Evolutionary conservation across 2,329 filamentous ascomycete genomes (phyloP), one percentile per base, ranked within the genome.

Genomic region (Penicillium sp.): DNA sequence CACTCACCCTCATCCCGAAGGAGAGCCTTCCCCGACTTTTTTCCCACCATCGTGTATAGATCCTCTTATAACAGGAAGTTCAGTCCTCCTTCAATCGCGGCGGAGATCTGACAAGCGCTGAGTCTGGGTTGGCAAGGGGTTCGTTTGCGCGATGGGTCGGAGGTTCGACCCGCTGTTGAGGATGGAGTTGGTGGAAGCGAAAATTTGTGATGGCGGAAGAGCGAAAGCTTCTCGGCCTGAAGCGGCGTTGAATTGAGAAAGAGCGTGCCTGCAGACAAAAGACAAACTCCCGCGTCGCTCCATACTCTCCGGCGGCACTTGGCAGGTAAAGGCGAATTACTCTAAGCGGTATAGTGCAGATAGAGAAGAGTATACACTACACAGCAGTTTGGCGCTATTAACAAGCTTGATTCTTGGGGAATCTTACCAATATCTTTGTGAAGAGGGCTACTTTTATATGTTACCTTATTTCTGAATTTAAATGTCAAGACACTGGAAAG

Each of bases 1-100:
- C 50, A 71, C 71, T 60, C 67, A 82, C 81, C 81, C 75, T 90
- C 86, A 76, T 89, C 86, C 73, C 84, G 79, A 69, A 87, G 78
- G 69, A 86, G 83, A 66, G 86, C 85, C 73, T 85, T 85, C 57
- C 86, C 86, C 41, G 86, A 88, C 71, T 88, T 89, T 75, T 89
- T 90, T 66, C 86, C 86, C 48, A 88, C 87, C 87, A 89, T 89
- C 50, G 63, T 79, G 73, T 56, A 52, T 38, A 47, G 58, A 23
- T 55, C 23, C 31, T 47, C 41, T 44, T 44, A 17, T 11, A 23
- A 19, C 30, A 44, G 21, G 30, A 48, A 44, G 6, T 30, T 55
- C 11, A 19, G 15, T 45, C 47, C 26, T 59, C 29, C n/a, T 30
- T 49, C 19, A 26, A 41, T 59, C 41, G 49, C 45, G 41, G 29